Evolutionary conservation across 1,284 basidiomycete species (phyloP).

Genomic region (Boletus smithii): DNA sequence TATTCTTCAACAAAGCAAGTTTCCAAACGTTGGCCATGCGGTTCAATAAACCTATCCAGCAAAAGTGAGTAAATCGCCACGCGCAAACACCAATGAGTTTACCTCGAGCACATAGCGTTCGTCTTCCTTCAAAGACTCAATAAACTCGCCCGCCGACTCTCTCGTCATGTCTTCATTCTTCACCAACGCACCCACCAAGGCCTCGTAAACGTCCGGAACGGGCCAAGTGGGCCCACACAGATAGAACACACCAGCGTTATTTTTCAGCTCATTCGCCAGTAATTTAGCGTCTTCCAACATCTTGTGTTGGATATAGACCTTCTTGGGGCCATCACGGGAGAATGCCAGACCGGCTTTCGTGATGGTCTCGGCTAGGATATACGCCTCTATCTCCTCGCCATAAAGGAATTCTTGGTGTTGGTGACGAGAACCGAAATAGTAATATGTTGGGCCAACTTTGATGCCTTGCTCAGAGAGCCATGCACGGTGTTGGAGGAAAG

Average conservation of each 20-base stretch:
- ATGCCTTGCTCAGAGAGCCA: constrained; percentile 75
- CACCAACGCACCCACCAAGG: constrained; percentile 77
- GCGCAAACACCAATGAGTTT: constrained; percentile 19
- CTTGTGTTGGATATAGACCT: constrained; percentile 99
- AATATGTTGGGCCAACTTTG: constrained; percentile 87
- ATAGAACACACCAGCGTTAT: constrained; percentile 84
- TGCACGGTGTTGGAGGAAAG: constrained; percentile 94
- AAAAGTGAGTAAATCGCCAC: constrained; percentile 8
- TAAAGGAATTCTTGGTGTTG: constrained; percentile 95
- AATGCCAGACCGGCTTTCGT: constrained; percentile 92
- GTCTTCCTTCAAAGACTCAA: constrained; percentile 94
- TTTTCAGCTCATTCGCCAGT: constrained; percentile 72
- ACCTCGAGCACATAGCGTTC: constrained; percentile 98
- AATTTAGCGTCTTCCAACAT: constrained; percentile 87
- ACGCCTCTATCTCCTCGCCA: constrained; percentile 87
- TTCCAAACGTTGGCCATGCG: too few species aligned
- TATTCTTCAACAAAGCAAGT: not conserved
- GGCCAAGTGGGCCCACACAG: constrained; percentile 99
- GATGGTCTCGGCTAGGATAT: constrained; percentile 79
- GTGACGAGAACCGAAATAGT: constrained; percentile 98
- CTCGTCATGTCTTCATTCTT: constrained; percentile 68
- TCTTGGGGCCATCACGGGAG: constrained; percentile 88
- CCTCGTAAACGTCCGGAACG: constrained; percentile 94
- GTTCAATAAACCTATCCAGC: constrained; percentile 28
- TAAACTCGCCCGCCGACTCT: constrained; percentile 73